phyloP scores from a whole-genome alignment of 768 basidiomycete genomes.

The Russula sp. region DNA sequence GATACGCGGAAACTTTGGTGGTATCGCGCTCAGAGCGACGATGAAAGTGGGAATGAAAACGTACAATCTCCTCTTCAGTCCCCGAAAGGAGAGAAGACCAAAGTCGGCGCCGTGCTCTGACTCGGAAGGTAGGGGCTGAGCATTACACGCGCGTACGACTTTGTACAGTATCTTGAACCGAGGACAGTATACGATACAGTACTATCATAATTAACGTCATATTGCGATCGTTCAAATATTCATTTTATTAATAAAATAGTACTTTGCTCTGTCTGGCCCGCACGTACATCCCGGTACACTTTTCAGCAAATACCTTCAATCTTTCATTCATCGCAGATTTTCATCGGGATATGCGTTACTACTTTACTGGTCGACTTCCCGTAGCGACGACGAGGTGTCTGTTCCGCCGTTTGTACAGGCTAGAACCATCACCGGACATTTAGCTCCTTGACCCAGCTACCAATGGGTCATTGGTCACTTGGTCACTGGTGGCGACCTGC shows the following conservation, averaged over 20 bases:
- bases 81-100: conserved; percentile 15
- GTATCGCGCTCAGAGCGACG: conserved; percentile 44
- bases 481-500: not conserved
- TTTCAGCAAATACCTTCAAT: not conserved
- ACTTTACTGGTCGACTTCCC: not conserved
- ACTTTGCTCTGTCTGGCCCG: too few relatives aligned
- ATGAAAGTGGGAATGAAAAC: conserved; percentile 31
- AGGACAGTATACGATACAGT: too few relatives aligned
- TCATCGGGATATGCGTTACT: not conserved
- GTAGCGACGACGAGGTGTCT: not conserved
- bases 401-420: not conserved
- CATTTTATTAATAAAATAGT: not conserved
- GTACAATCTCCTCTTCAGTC: not conserved
- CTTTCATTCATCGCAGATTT: not conserved
- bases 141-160: not conserved
- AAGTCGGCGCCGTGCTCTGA: not conserved
- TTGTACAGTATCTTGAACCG: not conserved
- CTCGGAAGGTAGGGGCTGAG: not conserved
- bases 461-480: too few relatives aligned
- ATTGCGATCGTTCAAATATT: not conserved
- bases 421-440: not conserved
- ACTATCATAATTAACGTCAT: not conserved
- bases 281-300: not conserved
- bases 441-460: not conserved
- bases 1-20: conserved; percentile 61